Evolutionary conservation across 192 early-diverging fungal genomes (phyloP).

Genomic region (Spizellomyces punctatus): DNA sequence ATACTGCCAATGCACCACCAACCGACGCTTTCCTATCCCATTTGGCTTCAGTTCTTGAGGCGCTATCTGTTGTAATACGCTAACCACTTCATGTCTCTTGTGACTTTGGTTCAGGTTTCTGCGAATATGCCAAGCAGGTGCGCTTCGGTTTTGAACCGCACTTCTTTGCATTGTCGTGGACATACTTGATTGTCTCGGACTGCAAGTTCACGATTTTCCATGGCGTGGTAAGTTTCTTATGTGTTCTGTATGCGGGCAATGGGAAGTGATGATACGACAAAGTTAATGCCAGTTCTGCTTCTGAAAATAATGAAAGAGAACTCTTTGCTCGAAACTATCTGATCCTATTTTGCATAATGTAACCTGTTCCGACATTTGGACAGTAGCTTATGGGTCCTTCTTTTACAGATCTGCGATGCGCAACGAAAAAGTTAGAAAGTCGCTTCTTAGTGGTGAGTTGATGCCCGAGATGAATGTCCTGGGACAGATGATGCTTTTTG

Average conservation of each 20-base stretch:
- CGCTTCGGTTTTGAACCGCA: neutral
- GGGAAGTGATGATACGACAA: slow-evolving; percentile 9
- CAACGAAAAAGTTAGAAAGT: too few species aligned
- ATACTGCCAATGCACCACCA: slow-evolving; percentile 2
- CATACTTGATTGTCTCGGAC: too few species aligned
- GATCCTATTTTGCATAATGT: neutral
- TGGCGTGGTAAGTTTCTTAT: neutral
- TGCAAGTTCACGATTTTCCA: too few species aligned
- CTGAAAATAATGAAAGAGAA: slow-evolving; percentile 18
- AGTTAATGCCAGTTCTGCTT: slow-evolving; percentile 20
- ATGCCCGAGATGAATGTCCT: neutral
- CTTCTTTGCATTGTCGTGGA: neutral
- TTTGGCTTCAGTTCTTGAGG: neutral
- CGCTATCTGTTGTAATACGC: neutral
- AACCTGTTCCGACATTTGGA: neutral
- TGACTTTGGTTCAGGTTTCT: neutral
- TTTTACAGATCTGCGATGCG: too few species aligned
- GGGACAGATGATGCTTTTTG: neutral
- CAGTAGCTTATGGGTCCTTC: too few species aligned
- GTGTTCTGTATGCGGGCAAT: neutral
- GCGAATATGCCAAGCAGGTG: neutral
- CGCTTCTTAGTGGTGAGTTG: too few species aligned
- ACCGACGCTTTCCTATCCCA: neutral
- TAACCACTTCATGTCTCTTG: neutral
- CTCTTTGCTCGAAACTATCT: neutral